Evolutionary conservation across 1,284 basidiomycete genomes (phyloP).

Genomic region (Ustilago shanxiensis): DNA sequence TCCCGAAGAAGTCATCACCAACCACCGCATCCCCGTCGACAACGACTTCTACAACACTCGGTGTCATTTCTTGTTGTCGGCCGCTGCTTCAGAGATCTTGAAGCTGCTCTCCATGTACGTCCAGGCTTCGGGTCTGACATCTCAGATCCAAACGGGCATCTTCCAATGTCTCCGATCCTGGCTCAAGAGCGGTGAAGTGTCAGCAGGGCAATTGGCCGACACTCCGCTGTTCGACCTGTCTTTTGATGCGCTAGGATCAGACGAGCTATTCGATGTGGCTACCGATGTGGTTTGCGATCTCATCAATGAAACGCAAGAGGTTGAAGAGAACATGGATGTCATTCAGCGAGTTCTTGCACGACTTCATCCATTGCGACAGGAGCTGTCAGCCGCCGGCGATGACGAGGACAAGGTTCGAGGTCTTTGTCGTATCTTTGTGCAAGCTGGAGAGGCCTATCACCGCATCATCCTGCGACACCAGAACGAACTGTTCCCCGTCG

Average conservation of each 20-base stretch:
- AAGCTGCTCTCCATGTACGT: constrained; percentile 89
- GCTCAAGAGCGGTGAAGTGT: constrained; percentile 88
- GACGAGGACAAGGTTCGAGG: constrained; percentile 91
- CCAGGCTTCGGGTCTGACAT: constrained; percentile 85
- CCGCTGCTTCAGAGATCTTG: constrained; percentile 81
- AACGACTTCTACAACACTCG: constrained; percentile 77
- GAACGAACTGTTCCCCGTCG: constrained; percentile 90
- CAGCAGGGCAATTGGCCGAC: constrained; percentile 77
- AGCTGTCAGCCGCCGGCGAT: constrained; percentile 64
- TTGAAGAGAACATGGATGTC: constrained; percentile 90
- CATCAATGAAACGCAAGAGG: constrained; percentile 98
- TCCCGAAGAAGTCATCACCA: constrained; percentile 88
- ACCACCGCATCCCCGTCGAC: constrained; percentile 89
- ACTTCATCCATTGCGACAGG: constrained; percentile 54
- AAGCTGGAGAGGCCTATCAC: constrained; percentile 96
- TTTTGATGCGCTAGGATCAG: constrained; percentile 70
- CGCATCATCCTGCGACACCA: constrained; percentile 89
- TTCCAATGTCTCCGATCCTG: constrained; percentile 89
- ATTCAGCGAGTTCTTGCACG: constrained; percentile 86
- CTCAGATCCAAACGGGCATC: constrained; percentile 84
- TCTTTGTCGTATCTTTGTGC: constrained; percentile 89
- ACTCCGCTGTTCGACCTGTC: constrained; percentile 83
- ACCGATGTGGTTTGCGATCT: constrained; percentile 93
- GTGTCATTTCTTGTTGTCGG: constrained; percentile 64
- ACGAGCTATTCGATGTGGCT: constrained; percentile 89